Evolutionary conservation across 306 rosid species (phyloP).

Genomic region (Calophaca sinica): DNA sequence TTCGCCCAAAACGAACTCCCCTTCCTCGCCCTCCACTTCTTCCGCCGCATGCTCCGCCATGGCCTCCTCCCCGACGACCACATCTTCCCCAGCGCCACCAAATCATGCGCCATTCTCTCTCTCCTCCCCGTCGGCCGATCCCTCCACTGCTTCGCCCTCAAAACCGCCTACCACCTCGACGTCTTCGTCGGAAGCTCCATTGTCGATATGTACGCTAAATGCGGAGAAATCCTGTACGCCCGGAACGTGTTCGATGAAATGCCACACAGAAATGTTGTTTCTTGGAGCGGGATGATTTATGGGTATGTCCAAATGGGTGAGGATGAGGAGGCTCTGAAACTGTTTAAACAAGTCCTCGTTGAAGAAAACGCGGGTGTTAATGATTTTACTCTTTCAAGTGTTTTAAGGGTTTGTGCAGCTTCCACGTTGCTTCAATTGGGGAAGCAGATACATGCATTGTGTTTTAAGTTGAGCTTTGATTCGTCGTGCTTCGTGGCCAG

Average conservation of each 20-base stretch:
- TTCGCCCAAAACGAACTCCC: conserved; percentile 86
- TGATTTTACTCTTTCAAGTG: conserved; percentile 85
- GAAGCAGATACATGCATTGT: conserved; percentile 71
- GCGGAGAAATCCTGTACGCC: conserved; percentile 56
- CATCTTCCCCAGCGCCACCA: conserved; percentile 70
- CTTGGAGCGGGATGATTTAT: conserved; percentile 89
- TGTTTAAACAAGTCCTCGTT: conserved; percentile 66
- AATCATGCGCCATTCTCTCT: conserved; percentile 67
- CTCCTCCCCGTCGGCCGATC: conserved; percentile 53
- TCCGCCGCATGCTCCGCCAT: conserved; percentile 68
- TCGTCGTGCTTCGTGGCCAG: conserved; percentile 82
- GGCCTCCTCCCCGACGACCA: conserved; percentile 70
- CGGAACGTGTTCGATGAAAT: conserved; percentile 73
- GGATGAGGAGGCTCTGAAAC: conserved; percentile 67
- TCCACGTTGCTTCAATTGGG: conserved; percentile 79
- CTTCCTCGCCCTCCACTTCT: conserved; percentile 56
- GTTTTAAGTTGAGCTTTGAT: conserved; percentile 76
- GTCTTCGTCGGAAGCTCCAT: conserved; percentile 75
- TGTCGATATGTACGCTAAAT: conserved; percentile 76
- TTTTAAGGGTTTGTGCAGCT: conserved; percentile 70
- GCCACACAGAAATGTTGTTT: conserved; percentile 78
- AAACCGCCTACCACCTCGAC: conserved; percentile 60
- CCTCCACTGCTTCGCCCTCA: conserved; percentile 62
- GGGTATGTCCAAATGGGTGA: conserved; percentile 72
- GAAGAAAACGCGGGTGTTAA: conserved; percentile 59